A percentile compares a stretch with the other conserved stretches of the same genome.
phyloP scores from a whole-genome alignment of 345 rosid genomes.

The Eucalyptus lansdowneana region DNA sequence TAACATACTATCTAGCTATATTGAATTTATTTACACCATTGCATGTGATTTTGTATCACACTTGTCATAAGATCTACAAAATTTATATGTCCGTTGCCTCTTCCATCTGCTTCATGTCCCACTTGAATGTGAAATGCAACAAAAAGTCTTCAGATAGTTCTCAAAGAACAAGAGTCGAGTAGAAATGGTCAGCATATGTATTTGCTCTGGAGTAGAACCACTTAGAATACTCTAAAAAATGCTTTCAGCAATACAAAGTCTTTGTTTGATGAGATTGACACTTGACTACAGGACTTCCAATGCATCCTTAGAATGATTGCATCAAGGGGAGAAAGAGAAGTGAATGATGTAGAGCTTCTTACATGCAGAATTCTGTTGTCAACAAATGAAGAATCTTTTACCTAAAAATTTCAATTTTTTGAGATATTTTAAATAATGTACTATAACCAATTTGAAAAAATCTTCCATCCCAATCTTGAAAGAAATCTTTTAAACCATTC shows the following conservation, averaged over 20 bases:
- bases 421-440: background rate
- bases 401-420: background rate
- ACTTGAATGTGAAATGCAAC: background rate
- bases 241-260: background rate
- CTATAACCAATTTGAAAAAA: background rate
- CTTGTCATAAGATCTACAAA: background rate
- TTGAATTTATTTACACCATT: background rate
- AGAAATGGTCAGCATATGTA: background rate
- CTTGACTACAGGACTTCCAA: background rate
- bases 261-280: background rate
- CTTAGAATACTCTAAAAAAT: background rate
- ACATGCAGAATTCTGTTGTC: background rate
- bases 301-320: background rate
- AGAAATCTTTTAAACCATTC: background rate
- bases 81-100: background rate
- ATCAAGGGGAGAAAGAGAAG: background rate
- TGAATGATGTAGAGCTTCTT: background rate
- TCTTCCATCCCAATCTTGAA: background rate
- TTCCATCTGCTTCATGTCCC: background rate
- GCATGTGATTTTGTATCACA: background rate
- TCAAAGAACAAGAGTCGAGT: background rate
- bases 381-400: background rate
- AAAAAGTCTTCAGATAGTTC: background rate
- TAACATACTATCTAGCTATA: background rate
- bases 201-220: background rate